Conservation (phyloP, 768 basidiomycete genomes). For the Nidularia sp. region DNA sequence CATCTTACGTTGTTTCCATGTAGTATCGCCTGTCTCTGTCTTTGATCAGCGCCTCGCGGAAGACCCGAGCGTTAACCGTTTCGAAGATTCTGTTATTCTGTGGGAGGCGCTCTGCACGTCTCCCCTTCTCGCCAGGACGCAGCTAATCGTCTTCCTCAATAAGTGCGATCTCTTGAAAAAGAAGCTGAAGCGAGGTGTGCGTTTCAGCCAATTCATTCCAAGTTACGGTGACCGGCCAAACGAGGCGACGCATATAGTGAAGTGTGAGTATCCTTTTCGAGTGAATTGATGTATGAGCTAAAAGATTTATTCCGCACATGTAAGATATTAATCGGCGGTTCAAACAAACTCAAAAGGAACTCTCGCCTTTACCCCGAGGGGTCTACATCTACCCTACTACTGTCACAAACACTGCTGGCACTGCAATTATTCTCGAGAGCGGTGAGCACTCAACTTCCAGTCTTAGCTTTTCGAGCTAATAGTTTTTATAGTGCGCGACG, state of each 20-base stretch:
- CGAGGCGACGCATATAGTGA: conserved; percentile 55
- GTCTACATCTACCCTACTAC: conserved; percentile 69
- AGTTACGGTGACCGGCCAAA: conserved; percentile 70
- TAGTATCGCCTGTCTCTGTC: conserved; percentile 72
- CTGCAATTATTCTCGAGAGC: conserved; percentile 54
- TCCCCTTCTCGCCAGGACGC: conserved; percentile 54
- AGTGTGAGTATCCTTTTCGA: conserved; percentile 42
- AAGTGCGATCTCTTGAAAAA: conserved; percentile 66
- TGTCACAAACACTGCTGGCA: conserved; percentile 63
- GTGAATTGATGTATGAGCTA: neutral
- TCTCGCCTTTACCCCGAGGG: conserved; percentile 50
- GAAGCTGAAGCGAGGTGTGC: conserved; percentile 58
- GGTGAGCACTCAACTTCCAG: conserved; percentile 24
- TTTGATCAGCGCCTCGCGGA: conserved; percentile 75
- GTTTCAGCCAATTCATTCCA: conserved; percentile 54
- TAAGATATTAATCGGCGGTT: conserved; percentile 68
- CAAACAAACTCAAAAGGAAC: conserved; percentile 56
- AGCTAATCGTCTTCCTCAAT: conserved; percentile 63
- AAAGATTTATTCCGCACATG: neutral
- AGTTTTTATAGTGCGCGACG: conserved; percentile 47
- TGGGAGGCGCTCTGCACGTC: conserved; percentile 71
- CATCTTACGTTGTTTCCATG: neutral
- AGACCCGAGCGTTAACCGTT: conserved; percentile 64
- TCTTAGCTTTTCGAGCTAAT: too few species aligned
- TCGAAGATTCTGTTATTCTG: conserved; percentile 69